Conservation (phyloP, 768 basidiomycete species). For the Mycena pura region DNA sequence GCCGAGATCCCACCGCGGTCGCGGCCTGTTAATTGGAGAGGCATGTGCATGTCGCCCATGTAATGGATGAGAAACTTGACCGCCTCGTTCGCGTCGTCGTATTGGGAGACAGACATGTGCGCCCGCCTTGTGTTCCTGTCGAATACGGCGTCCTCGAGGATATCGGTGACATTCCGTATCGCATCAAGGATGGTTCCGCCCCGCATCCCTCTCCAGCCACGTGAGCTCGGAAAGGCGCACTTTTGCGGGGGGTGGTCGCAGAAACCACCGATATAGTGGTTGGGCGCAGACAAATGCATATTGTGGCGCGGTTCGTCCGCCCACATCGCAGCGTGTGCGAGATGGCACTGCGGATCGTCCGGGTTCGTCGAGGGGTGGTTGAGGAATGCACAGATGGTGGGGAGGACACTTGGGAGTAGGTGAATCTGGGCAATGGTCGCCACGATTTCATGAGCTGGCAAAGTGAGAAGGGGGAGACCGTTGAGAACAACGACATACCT, state of each 20-base stretch:
- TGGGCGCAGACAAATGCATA: slow-evolving; percentile 74
- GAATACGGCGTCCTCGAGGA: slow-evolving; percentile 50
- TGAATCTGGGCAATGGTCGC: slow-evolving; percentile 96
- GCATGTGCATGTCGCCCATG: slow-evolving; percentile 92
- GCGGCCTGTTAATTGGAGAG: slow-evolving; percentile 88
- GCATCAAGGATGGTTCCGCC: slow-evolving; percentile 76
- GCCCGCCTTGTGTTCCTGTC: slow-evolving; percentile 28
- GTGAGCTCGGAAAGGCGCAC: slow-evolving; percentile 78
- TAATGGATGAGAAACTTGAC: slow-evolving; percentile 95
- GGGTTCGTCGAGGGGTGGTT: slow-evolving; percentile 47
- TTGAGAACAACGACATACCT: slow-evolving; percentile 32
- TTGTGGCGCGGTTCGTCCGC: slow-evolving; percentile 73
- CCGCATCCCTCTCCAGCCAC: slow-evolving; percentile 70
- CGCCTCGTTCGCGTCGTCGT: slow-evolving; percentile 69
- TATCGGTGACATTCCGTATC: slow-evolving; percentile 75
- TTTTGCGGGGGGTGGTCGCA: slow-evolving; percentile 79
- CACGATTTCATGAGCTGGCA: slow-evolving; percentile 85
- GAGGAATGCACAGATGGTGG: slow-evolving; percentile 75
- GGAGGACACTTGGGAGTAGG: slow-evolving; percentile 74
- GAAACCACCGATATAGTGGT: slow-evolving; percentile 79
- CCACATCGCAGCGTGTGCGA: slow-evolving; percentile 88
- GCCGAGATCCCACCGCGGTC: slow-evolving; percentile 88
- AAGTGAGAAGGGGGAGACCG: not conserved
- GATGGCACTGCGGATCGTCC: slow-evolving; percentile 64
- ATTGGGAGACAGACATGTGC: slow-evolving; percentile 28